Base-by-base conservation (phyloP, 306 rosid species). In the Castanopsis chinensis region DNA sequence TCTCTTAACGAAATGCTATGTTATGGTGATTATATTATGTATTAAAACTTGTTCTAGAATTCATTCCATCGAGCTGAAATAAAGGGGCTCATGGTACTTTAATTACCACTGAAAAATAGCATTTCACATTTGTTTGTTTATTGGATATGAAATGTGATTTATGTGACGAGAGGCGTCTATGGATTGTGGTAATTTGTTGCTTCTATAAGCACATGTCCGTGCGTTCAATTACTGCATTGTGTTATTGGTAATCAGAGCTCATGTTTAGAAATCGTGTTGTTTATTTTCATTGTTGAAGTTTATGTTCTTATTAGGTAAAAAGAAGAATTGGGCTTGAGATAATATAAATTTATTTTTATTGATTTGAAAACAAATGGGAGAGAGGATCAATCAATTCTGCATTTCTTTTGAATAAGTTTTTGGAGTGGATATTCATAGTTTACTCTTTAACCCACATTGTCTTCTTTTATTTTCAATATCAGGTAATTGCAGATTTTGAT, bases 401-500 rank as follows among this genome's bases (percentile, higher is more conserved):
- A 18, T 67, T 33, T 18, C 17, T 60, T 60, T 25, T 25, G 33
- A 67, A 19, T 67, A 19, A 30, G 1, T 67, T 67, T 67, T 35
- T 33, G 72, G 37, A 70, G 64, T 27, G 73, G 52, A 60, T 15
- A 19, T 4, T 37, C 17, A 13, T 61, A 20, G 10, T 78, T 33
- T 13, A 21, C 52, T 19, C 72, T 23, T 67, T 30, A 9, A 23
- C 25, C 5, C 5, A 19, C n/a, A 12, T 4, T 35, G 37, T 56
- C n/a, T 53, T 20, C 3, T 25, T 58, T 33, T 32, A 33, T 55
- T 57, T 59, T 64, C 33, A 3, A 30, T 70, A 35, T 70, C 77
- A 88, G 92, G 97, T 94, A 72, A 88, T 94, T 76, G 97, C 89
- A 78, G 99, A 94, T 83, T 94, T 94, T 84, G 97, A 94, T 88